Evolutionary conservation across 805 yeast genomes (phyloP).

Genomic region (Metschnikowia similis): DNA sequence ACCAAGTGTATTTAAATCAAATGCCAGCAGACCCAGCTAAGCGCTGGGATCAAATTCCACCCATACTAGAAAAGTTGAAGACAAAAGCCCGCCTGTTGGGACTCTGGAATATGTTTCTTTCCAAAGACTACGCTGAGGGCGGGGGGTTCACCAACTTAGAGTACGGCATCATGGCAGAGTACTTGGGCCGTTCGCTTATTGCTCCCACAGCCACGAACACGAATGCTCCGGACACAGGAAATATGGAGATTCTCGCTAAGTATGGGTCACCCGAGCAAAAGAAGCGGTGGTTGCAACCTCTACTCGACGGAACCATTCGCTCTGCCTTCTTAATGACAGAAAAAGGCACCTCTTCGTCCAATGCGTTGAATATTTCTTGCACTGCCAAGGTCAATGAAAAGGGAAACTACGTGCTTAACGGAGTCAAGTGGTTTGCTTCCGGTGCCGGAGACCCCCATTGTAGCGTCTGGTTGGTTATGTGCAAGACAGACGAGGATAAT

Average conservation of each 20-base stretch:
- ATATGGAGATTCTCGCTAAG: constrained; percentile 49
- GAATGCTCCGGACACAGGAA: constrained; percentile 63
- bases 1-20: constrained; percentile 39
- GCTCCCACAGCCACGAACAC: constrained; percentile 62
- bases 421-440: constrained; percentile 67
- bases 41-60: constrained; percentile 48
- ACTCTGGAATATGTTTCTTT: constrained; percentile 58
- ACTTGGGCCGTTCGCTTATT: constrained; percentile 49
- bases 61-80: constrained; percentile 48
- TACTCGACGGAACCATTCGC: constrained; percentile 51
- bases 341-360: constrained; percentile 55
- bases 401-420: constrained; percentile 51
- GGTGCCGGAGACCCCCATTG: constrained; percentile 69
- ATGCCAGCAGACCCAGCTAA: constrained; percentile 33
- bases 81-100: constrained; percentile 49
- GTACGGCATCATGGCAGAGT: constrained; percentile 62
- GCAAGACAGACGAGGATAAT: constrained; percentile 36
- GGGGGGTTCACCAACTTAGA: constrained; percentile 60
- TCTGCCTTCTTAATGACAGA: constrained; percentile 67
- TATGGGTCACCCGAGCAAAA: constrained; percentile 37
- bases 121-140: constrained; percentile 45
- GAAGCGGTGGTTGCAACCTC: constrained; percentile 47
- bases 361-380: constrained; percentile 55
- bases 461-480: constrained; percentile 50
- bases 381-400: constrained; percentile 33